Conservation (phyloP, 1,139 yeast genomes). For the Saccharomyces pastorianus region DNA sequence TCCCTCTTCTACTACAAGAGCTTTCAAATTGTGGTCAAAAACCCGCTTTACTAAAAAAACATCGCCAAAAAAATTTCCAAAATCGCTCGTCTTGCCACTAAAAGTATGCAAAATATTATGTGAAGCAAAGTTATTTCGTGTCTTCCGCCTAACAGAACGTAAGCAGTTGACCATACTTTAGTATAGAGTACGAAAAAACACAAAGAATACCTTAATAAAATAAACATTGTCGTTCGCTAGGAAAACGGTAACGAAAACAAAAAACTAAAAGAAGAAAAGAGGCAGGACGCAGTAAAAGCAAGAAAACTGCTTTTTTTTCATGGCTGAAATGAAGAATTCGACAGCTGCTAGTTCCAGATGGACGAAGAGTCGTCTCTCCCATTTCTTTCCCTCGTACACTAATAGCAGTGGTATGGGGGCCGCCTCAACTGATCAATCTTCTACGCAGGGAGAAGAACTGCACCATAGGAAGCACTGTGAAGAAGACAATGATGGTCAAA, state of each 20-base stretch:
- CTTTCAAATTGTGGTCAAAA: neutral
- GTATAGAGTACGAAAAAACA: neutral
- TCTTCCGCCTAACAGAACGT: neutral
- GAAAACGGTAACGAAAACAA: neutral
- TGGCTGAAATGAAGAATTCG: neutral
- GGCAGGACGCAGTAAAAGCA: neutral
- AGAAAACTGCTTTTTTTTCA: neutral
- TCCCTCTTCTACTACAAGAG: neutral
- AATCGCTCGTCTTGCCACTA: neutral
- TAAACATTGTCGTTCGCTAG: neutral
- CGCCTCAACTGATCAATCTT: neutral
- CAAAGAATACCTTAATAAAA: neutral
- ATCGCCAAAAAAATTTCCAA: neutral
- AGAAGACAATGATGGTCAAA: neutral
- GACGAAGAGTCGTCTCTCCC: neutral
- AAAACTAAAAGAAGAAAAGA: neutral
- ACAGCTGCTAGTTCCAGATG: neutral
- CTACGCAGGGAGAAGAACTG: neutral
- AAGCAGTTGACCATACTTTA: neutral
- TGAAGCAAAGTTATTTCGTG: neutral
- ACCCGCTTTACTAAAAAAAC: neutral
- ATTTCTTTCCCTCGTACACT: neutral
- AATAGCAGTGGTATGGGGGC: neutral
- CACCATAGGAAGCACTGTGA: neutral
- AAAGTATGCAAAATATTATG: neutral